Conservation (phyloP, 257 asterid species). For the Solanum arcanum region DNA sequence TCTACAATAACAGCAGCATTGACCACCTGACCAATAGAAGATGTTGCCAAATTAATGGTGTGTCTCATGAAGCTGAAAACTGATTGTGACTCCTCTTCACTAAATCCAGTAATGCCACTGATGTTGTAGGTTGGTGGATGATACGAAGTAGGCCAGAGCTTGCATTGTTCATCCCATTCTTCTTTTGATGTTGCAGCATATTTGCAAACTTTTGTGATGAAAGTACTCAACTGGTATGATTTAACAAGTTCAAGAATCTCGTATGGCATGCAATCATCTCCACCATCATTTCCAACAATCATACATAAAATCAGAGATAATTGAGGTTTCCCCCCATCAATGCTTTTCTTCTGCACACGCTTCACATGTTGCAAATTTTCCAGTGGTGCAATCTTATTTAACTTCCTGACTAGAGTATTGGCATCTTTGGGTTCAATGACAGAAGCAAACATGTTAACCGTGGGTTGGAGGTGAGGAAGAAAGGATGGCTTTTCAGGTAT, state of each 20-base stretch:
- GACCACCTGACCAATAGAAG: constrained; percentile 37
- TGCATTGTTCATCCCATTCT: constrained; percentile 97
- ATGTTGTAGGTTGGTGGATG: constrained; percentile 92
- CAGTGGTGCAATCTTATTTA: constrained; percentile 67
- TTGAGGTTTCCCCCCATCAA: constrained; percentile 56
- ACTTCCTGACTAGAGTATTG: constrained; percentile 61
- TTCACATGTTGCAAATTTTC: constrained; percentile 90
- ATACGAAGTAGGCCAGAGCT: constrained; percentile 92
- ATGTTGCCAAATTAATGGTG: constrained; percentile 55
- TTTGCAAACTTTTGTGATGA: constrained; percentile 69
- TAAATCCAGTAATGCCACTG: constrained; percentile 85
- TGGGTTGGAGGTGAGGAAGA: constrained; percentile 56
- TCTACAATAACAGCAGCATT: constrained; percentile 93
- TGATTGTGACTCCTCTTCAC: constrained; percentile 47
- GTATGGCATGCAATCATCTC: constrained; percentile 29
- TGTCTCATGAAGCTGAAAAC: constrained; percentile 56
- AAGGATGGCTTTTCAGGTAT: constrained; percentile 52
- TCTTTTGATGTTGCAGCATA: constrained; percentile 82
- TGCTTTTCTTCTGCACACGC: constrained; percentile 50
- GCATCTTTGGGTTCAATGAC: constrained; percentile 65
- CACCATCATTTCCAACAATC: constrained; percentile 30
- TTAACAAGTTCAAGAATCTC: constrained; percentile 58
- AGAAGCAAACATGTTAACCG: constrained; percentile 61
- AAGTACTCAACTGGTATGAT: constrained; percentile 80
- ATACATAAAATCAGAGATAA: constrained; percentile 49